These are phyloP conservation scores for Globisporangium ultimum DNA, from an alignment of 352 stramenopile species.

Conservation along the genomic window DNA sequence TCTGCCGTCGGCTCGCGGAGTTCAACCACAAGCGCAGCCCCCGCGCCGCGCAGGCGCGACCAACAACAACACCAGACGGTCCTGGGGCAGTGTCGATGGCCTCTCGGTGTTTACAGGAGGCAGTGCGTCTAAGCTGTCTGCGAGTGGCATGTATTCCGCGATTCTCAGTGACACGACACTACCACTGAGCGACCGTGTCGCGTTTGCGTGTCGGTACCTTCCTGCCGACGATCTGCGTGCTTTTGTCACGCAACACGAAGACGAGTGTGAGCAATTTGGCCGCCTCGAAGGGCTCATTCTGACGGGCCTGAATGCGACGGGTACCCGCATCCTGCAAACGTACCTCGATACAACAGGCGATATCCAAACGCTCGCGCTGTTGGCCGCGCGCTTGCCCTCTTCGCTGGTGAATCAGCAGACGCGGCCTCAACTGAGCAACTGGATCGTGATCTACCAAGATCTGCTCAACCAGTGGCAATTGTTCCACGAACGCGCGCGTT, in stretches of 20 bases:
- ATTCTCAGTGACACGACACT: constrained; percentile 88
- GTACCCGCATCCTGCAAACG: constrained; percentile 86
- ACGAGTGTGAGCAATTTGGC: constrained; percentile 78
- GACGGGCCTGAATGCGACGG: constrained; percentile 79
- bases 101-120: constrained; percentile 28
- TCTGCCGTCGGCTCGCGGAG: constrained; percentile 1
- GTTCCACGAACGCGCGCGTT: constrained; percentile 90
- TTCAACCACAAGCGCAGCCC: too few relatives aligned
- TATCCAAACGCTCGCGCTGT: constrained; percentile 89
- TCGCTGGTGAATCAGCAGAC: constrained; percentile 48
- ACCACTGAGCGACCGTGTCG: constrained; percentile 86
- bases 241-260: constrained; percentile 78
- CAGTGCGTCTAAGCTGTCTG: constrained; percentile 3
- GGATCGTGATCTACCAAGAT: constrained; percentile 90
- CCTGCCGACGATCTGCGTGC: constrained; percentile 72
- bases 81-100: constrained; percentile 66
- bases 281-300: constrained; percentile 91
- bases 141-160: constrained; percentile 46
- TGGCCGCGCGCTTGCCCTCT: constrained; percentile 64
- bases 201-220: constrained; percentile 91
- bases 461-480: constrained; percentile 94
- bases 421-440: constrained; percentile 60
- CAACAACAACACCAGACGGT: constrained; percentile 28
- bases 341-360: constrained; percentile 90
- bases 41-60: constrained; percentile 25